phyloP scores from a whole-genome alignment of 2,329 filamentous ascomycete species.

The Trematosphaeria pertusa region DNA sequence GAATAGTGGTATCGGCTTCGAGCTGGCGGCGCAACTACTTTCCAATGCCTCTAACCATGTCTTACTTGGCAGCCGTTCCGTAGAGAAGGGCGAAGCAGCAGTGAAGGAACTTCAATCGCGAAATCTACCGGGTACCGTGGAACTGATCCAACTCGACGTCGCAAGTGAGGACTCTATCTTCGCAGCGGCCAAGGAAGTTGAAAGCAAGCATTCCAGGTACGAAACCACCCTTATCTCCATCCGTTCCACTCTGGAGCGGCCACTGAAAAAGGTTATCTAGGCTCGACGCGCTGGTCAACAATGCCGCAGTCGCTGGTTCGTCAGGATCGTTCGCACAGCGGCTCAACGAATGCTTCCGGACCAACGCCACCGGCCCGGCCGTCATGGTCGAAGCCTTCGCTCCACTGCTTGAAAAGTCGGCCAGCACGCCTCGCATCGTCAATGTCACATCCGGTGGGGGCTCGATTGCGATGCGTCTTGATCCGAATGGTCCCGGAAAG shows the following conservation, averaged over 20 bases:
- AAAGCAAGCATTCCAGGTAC: constrained; percentile 30
- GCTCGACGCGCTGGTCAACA: constrained; percentile 48
- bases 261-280: constrained; percentile 6
- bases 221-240: background rate
- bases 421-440: constrained; percentile 32
- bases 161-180: constrained; percentile 50
- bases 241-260: too few species aligned
- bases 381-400: constrained; percentile 17
- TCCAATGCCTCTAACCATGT: constrained; percentile 38
- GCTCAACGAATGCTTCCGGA: constrained; percentile 32
- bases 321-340: constrained; percentile 16
- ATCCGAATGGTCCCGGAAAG: constrained; percentile 25
- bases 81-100: constrained; percentile 30
- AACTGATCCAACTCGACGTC: constrained; percentile 51
- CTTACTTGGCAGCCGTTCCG: constrained; percentile 24
- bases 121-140: constrained; percentile 33
- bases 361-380: constrained; percentile 27
- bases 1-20: constrained; percentile 58
- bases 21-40: constrained; percentile 49
- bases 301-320: constrained; percentile 36
- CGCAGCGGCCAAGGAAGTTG: constrained; percentile 38
- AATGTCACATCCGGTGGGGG: constrained; percentile 41
- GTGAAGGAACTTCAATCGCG: constrained; percentile 27
- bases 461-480: constrained; percentile 33
- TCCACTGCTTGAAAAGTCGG: constrained; percentile 22